Evolutionary conservation across 1,284 basidiomycete genomes (phyloP).

Genomic region (Ceratobasidium sp.): DNA sequence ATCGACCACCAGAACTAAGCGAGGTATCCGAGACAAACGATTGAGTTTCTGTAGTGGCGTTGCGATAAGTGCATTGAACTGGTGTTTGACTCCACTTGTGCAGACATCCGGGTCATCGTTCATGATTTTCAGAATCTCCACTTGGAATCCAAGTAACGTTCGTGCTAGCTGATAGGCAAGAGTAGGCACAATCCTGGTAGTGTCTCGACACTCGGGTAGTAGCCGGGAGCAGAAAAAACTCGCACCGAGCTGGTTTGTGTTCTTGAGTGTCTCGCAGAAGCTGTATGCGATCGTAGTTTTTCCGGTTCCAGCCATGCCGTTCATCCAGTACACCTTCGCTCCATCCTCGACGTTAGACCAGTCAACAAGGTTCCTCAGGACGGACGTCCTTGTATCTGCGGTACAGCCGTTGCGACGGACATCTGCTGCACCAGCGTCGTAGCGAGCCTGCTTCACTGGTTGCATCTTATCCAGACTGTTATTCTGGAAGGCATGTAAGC

Average conservation of each 20-base stretch:
- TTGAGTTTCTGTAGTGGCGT: background rate
- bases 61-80: background rate
- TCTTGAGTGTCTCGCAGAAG: background rate
- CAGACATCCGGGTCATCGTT: background rate
- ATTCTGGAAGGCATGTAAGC: too few species aligned
- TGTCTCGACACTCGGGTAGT: background rate
- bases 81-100: background rate
- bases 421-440: background rate
- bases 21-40: background rate
- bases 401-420: background rate
- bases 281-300: slow-evolving; percentile 1
- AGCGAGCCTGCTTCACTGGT: too few species aligned
- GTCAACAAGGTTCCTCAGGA: background rate
- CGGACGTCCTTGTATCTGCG: background rate
- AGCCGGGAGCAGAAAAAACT: background rate
- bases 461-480: too few species aligned
- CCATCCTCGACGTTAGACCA: background rate
- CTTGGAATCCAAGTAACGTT: background rate
- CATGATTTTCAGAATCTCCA: background rate
- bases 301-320: slow-evolving; percentile 2
- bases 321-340: slow-evolving; percentile 7
- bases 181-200: background rate
- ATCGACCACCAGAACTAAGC: slow-evolving; percentile 42
- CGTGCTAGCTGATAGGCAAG: slow-evolving; percentile 29
- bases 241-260: background rate